Evolutionary conservation across 208 protist species (phyloP), one percentile per base, ranked within the genome.

Genomic region (Blastocrithidia nonstop): DNA sequence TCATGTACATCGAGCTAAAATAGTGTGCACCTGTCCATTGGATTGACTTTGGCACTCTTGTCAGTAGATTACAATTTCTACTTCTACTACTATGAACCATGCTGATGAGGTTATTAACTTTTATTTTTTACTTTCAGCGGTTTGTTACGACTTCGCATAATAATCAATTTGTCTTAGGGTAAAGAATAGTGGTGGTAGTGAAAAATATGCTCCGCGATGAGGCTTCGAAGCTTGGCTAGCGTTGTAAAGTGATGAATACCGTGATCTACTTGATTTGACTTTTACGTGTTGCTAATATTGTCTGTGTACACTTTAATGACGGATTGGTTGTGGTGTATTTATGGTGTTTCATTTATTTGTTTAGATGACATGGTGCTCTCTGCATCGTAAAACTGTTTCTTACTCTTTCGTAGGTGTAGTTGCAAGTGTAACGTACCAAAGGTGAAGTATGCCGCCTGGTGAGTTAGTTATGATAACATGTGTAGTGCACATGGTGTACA

Each of bases 311-410:
- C 28, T 1, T 44, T 46, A 7, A 35, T 16, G n/a, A 32, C 24
- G 13, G 27, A 35, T 45, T 41, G 38, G 3, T 9, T 20, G 11
- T 21, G 21, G 15, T 4, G 16, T 23, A 38, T 9, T 31, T 43
- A 36, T 35, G 36, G 37, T 32, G 49, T 46, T 60, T 39, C n/a
- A 55, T 54, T 16, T 32, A 29, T 40, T 26, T 20, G 31, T 9
- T 46, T 15, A 13, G 61, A 74, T 13, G 29, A 48, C 43, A 84
- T 36, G 16, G 68, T 57, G 37, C 63, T 69, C 21, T 39, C 61
- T 6, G 75, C 68, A 45, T 89, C 75, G 48, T 89, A 85, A 49
- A 71, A 83, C 22, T 69, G 44, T 39, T 66, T 71, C 44, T 80
- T 80, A 45, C 75, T 89, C 25, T 72, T 69, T 32, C 58, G 63